phyloP scores from a whole-genome alignment of 1,284 basidiomycete species.

The Sanghuangporus baumii region DNA sequence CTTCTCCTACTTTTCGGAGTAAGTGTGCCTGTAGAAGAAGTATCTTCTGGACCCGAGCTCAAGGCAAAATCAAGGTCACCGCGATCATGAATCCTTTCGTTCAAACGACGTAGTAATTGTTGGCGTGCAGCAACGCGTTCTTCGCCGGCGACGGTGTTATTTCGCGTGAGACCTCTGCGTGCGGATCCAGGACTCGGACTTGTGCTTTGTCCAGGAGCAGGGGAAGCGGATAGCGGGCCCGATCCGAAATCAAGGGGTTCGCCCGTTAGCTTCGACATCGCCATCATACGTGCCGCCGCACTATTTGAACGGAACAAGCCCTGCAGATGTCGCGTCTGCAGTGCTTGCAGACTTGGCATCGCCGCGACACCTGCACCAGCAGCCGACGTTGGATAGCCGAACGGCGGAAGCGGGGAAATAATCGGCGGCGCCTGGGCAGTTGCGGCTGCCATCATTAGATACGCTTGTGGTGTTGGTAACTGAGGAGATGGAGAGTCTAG shows the following conservation, averaged over 20 bases:
- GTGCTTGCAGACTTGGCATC: constrained; percentile 65
- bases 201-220: constrained; percentile 23
- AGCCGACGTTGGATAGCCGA: constrained; percentile 3
- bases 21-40: constrained; percentile 33
- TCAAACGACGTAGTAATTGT: constrained; percentile 56
- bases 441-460: constrained; percentile 25
- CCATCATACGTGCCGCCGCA: constrained; percentile 60
- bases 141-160: constrained; percentile 75
- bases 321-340: constrained; percentile 39
- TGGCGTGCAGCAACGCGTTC: constrained; percentile 66
- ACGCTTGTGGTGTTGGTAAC: constrained; percentile 8
- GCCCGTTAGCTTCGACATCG: constrained; percentile 70
- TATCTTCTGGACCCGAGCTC: constrained; percentile 58
- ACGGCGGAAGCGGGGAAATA: constrained; percentile 12
- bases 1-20: constrained; percentile 51
- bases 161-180: constrained; percentile 49
- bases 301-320: constrained; percentile 76
- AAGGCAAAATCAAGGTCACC: constrained; percentile 43
- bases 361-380: constrained; percentile 50
- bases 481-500: constrained; percentile 7
- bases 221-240: constrained; percentile 34
- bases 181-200: constrained; percentile 38
- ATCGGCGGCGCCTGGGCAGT: constrained; percentile 4
- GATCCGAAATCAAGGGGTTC: constrained; percentile 42
- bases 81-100: constrained; percentile 56